Conservation (phyloP, 768 basidiomycete genomes). For the Dentipellis sp. region DNA sequence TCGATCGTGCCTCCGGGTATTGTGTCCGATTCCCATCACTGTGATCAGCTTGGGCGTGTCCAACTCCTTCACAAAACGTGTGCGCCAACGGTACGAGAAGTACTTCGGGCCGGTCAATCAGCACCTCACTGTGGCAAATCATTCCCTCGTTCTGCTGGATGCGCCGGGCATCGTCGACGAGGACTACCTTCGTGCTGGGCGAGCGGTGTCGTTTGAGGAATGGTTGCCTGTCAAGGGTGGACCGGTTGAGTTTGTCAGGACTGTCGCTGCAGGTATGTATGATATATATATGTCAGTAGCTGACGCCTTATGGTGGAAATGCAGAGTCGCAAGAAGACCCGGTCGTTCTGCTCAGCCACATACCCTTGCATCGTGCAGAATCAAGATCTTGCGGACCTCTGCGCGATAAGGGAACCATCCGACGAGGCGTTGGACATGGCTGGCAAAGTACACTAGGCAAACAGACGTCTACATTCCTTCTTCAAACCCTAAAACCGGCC, state of each 20-base stretch:
- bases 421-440: slow-evolving; percentile 67
- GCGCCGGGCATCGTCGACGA: slow-evolving; percentile 76
- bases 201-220: slow-evolving; percentile 36
- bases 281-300: neutral
- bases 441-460: slow-evolving; percentile 80
- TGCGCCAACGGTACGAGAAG: slow-evolving; percentile 48
- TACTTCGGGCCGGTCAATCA: slow-evolving; percentile 70
- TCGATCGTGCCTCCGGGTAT: no score
- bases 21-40: neutral
- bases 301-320: neutral
- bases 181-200: slow-evolving; percentile 56
- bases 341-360: slow-evolving; percentile 72
- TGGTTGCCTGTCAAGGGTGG: slow-evolving; percentile 50
- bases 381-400: slow-evolving; percentile 68
- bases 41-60: neutral
- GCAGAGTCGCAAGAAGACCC: slow-evolving; percentile 27
- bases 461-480: slow-evolving; percentile 65
- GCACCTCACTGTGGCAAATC: slow-evolving; percentile 51
- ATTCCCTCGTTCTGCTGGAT: slow-evolving; percentile 61
- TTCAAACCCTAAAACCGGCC: slow-evolving; percentile 56
- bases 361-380: slow-evolving; percentile 73
- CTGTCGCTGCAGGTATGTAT: slow-evolving; percentile 25
- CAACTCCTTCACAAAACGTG: slow-evolving; percentile 17
- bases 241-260: slow-evolving; percentile 50
- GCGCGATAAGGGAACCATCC: slow-evolving; percentile 65